Evolutionary conservation across 2,329 filamentous ascomycete genomes (phyloP), one percentile per base, ranked within the genome.

Genomic region (Colletotrichum theobromicola): DNA sequence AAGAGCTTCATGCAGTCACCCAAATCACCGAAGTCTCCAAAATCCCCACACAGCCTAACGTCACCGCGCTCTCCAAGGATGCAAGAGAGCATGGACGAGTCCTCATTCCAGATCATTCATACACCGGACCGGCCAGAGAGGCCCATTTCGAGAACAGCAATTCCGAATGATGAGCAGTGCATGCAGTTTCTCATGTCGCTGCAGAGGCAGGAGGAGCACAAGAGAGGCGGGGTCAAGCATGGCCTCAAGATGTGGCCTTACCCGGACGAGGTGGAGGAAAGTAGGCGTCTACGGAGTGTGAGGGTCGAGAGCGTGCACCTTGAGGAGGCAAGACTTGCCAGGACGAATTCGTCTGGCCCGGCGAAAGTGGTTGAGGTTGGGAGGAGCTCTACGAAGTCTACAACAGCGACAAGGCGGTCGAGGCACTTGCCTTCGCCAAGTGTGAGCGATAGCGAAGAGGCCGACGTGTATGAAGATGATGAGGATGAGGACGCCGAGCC

Each of bases 161-260:
- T 71, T 15, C 76, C 76, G 30, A 72, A 64, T n/a, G 76, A 77
- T 12, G 74, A 76, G 21, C 63, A 77, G 30, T 77, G 76, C 68
- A 76, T 76, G 76, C 50, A 74, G 18, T 77, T 77, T 5, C 61
- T 77, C 34, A 75, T 75, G 68, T 68, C 75, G 2, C 21, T 76
- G 35, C 72, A 74, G 64, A 71, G 46, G 46, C 71, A 74, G 57
- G 72, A 74, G 58, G 72, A 75, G 28, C 18, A 70, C 32, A 74
- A 65, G 35, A 60, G 73, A 32, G 72, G 58, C 18, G 32, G 21
- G 12, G 30, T 61, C 15, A 70, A 75, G 60, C 68, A 26, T 4
- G 65, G 70, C 26, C 74, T 66, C 24, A 46, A 42, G 34, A 71
- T 63, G 64, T 72, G 67, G 75, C 67, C 75, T 8, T 68, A 68